Evolutionary conservation across 257 asterid genomes (phyloP).

Genomic region (Solanum dulcamara): DNA sequence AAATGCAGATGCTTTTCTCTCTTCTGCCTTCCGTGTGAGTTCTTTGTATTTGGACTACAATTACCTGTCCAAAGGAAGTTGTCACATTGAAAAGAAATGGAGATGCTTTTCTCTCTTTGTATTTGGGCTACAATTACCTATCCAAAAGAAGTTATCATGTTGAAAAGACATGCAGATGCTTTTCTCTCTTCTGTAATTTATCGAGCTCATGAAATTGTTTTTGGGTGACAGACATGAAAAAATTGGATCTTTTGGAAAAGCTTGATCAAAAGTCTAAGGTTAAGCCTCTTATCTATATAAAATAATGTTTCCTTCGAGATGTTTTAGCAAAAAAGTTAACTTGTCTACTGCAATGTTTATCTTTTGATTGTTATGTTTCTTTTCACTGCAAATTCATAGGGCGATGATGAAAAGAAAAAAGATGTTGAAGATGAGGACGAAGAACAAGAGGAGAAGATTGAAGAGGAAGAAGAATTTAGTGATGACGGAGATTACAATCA

Average conservation of each 20-base stretch:
- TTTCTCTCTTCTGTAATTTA: not conserved
- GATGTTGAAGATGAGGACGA: conserved; percentile 53
- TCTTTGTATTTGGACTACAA: not conserved
- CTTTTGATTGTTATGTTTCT: not conserved
- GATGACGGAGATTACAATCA: conserved; percentile 57
- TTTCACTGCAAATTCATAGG: conserved; percentile 19
- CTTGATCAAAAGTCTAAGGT: conserved; percentile 37
- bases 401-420: conserved; percentile 22
- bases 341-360: not conserved
- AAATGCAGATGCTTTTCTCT: not conserved
- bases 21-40: not conserved
- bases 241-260: conserved; percentile 45
- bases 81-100: not conserved
- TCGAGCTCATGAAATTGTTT: not conserved
- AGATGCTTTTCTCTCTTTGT: not conserved
- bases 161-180: not conserved
- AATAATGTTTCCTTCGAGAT: not conserved
- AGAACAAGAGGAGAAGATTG: conserved; percentile 30
- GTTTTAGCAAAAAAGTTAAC: not conserved
- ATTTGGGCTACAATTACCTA: not conserved
- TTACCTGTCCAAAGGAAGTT: not conserved
- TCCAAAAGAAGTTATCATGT: not conserved
- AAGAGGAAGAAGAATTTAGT: conserved; percentile 44
- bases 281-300: not conserved
- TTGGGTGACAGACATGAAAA: conserved; percentile 23